Evolutionary conservation across 768 basidiomycete species (phyloP), one percentile per base, ranked within the genome.

Genomic region (Boletus bicolor): DNA sequence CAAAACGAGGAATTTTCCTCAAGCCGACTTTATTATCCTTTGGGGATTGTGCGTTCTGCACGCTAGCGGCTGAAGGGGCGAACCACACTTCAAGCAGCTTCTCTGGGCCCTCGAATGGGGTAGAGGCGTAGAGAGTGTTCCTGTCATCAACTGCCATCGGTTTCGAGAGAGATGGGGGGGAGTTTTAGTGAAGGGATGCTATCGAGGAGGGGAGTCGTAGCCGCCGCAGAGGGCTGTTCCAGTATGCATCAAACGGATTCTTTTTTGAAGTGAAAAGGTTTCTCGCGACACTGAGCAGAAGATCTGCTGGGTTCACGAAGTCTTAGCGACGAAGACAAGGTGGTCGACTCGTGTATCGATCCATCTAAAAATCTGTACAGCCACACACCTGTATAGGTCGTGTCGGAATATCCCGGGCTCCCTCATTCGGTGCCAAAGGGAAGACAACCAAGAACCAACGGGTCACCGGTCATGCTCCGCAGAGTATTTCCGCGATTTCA

Each of bases 1-100:
- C 77, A 32, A 78, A 72, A 56, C 86, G 78, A 62, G 83, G 78
- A 35, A 99, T 86, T 62, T 77, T 81, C 55, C 95, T 79, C 44
- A 99, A 80, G 37, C 97, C 97, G 21, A 73, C 73, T 70, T 79
- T 84, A 67, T 73, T 78, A 59, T 75, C 72, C 44, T 47, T 60
- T 46, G 71, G 61, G 42, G 61, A 59, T 15, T 68, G 70, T 41
- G 77, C 73, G 59, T 75, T 76, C 35, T 85, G 82, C 9, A 91
- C 76, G 28, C 79, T 73, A 9, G 81, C 78, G 6, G 85, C 74
- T 8, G 87, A 87, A 12, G 93, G 91, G 1, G 90, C 86, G 74
- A 98, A 98, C 97, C 97, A 98, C 48, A 98, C 84, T 76, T 99
- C 97, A 44, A 98, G 82, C 41, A 98, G 82, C 70, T 96, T 96